Conservation (phyloP, 2,329 filamentous ascomycete species). For the Microcyclospora tardicrescens region DNA sequence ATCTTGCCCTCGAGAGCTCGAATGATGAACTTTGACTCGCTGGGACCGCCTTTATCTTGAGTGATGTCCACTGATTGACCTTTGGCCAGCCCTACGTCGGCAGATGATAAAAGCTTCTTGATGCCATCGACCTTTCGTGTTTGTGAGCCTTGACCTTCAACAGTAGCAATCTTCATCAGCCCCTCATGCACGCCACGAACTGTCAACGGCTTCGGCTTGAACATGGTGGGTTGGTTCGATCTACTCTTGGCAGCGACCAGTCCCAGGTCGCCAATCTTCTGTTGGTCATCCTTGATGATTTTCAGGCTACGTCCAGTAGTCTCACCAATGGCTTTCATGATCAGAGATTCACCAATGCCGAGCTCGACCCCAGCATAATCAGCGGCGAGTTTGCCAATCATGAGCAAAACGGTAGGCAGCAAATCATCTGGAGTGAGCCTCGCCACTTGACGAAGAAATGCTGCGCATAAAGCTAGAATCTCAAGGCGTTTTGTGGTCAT, state of each 20-base stretch:
- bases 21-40: slow-evolving; percentile 88
- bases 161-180: slow-evolving; percentile 75
- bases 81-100: slow-evolving; percentile 62
- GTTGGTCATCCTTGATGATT: slow-evolving; percentile 90
- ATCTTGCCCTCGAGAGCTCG: slow-evolving; percentile 91
- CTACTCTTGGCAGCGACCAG: slow-evolving; percentile 91
- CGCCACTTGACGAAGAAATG: slow-evolving; percentile 89
- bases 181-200: slow-evolving; percentile 77
- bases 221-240: slow-evolving; percentile 93
- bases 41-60: slow-evolving; percentile 84
- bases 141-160: slow-evolving; percentile 76
- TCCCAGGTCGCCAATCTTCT: slow-evolving; percentile 90
- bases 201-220: slow-evolving; percentile 86
- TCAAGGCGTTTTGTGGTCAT: slow-evolving; percentile 83
- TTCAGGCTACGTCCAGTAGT: slow-evolving; percentile 76
- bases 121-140: slow-evolving; percentile 84
- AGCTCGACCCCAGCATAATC: slow-evolving; percentile 95
- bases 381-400: slow-evolving; percentile 96
- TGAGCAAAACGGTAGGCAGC: slow-evolving; percentile 75
- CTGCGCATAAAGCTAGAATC: slow-evolving; percentile 77
- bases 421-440: slow-evolving; percentile 79
- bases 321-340: slow-evolving; percentile 98
- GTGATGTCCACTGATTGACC: slow-evolving; percentile 61
- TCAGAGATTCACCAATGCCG: slow-evolving; percentile 94
- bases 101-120: slow-evolving; percentile 88